Conservation (phyloP, 805 yeast species). For the Hanseniaspora mollemarum region DNA sequence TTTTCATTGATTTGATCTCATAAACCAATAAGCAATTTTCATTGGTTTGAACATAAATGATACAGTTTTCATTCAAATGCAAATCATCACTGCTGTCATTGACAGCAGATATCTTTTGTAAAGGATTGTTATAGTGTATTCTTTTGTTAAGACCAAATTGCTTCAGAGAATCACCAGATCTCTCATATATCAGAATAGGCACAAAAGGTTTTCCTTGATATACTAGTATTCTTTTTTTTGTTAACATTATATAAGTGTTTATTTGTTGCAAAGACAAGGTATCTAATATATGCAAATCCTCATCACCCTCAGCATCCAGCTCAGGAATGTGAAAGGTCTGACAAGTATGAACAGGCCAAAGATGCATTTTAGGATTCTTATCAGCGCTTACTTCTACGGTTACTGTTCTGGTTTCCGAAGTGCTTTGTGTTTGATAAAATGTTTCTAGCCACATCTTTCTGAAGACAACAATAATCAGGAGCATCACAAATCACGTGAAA, state of each 20-base stretch:
- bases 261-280: slow-evolving; percentile 23
- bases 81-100: slow-evolving; percentile 9
- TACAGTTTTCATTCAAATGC: background rate
- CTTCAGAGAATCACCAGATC: slow-evolving; percentile 24
- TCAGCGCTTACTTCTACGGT: background rate
- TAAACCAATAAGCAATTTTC: slow-evolving; percentile 26
- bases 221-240: slow-evolving; percentile 24
- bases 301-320: slow-evolving; percentile 7
- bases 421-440: background rate
- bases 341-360: slow-evolving; percentile 28
- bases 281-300: slow-evolving; percentile 23
- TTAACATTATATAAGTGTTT: slow-evolving; percentile 25
- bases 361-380: slow-evolving; percentile 16
- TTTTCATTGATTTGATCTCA: slow-evolving; percentile 24
- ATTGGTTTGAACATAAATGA: slow-evolving; percentile 26
- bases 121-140: slow-evolving; percentile 18
- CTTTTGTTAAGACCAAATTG: slow-evolving; percentile 27
- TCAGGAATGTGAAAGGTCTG: slow-evolving; percentile 21
- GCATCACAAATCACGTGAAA: too few species aligned
- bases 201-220: slow-evolving; percentile 30
- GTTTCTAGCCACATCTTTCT: too few species aligned
- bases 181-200: slow-evolving; percentile 25
- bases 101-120: slow-evolving; percentile 21
- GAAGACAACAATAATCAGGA: too few species aligned
- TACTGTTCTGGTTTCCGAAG: background rate